Conservation (phyloP, 768 basidiomycete genomes). For the Xanthoconium stramineum region DNA sequence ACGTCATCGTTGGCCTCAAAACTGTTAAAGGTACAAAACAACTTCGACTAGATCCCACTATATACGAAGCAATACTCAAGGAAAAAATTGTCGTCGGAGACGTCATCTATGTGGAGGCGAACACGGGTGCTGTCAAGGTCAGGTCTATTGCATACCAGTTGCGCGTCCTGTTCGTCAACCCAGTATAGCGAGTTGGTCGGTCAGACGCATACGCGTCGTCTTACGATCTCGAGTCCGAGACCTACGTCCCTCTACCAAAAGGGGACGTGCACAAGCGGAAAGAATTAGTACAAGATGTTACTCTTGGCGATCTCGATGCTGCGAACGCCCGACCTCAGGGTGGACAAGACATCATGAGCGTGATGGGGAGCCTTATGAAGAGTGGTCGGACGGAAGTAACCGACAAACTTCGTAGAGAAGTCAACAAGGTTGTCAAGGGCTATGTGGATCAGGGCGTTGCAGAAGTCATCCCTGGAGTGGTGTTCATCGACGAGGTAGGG, state of each 20-base stretch:
- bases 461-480: conserved; percentile 95
- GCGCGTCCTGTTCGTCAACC: neutral
- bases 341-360: conserved; percentile 98
- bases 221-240: conserved; percentile 97
- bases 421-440: conserved; percentile 95
- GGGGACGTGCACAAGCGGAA: conserved; percentile 96
- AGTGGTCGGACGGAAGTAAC: conserved; percentile 94
- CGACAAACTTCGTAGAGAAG: conserved; percentile 91
- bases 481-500: conserved; percentile 96
- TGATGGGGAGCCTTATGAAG: conserved; percentile 91
- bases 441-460: conserved; percentile 99
- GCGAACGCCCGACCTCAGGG: conserved; percentile 96
- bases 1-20: conserved; percentile 94
- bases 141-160: conserved; percentile 13
- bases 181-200: conserved; percentile 79
- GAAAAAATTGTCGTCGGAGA: conserved; percentile 97
- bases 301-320: conserved; percentile 91
- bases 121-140: conserved; percentile 94
- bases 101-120: conserved; percentile 92
- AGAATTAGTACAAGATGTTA: conserved; percentile 93
- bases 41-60: conserved; percentile 87
- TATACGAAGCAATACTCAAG: conserved; percentile 96
- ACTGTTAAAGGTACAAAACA: conserved; percentile 93
- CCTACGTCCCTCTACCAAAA: conserved; percentile 96
- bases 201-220: conserved; percentile 98